Percentiles rank a stretch among this genome's conserved stretches.
Evolutionary conservation across 139 green algal species (phyloP).

Genomic region (Chlorella sp.): DNA sequence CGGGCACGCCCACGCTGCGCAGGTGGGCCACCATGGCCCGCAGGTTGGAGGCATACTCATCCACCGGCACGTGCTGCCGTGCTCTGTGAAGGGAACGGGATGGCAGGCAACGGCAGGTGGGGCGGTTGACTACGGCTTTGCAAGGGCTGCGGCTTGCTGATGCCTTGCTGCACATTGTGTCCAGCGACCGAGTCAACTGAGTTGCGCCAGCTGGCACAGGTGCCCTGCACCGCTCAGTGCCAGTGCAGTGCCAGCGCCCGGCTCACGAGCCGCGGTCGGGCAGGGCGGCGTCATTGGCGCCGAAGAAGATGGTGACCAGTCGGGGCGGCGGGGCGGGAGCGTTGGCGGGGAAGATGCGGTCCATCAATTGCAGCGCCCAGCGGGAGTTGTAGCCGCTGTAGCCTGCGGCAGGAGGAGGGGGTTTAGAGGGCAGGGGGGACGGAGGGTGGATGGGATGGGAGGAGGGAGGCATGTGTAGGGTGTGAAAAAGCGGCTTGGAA

Average conservation of each 20-base stretch:
- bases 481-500: not conserved
- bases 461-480: too few relatives aligned
- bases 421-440: not conserved
- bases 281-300: slow-evolving; percentile 91
- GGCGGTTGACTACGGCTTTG: not conserved
- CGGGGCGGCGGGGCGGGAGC: not conserved
- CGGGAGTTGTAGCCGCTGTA: slow-evolving; percentile 91
- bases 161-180: not conserved
- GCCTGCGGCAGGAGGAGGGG: slow-evolving; percentile 10
- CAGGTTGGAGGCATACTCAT: slow-evolving; percentile 76
- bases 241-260: not conserved
- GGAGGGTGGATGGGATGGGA: too few relatives aligned
- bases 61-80: slow-evolving; percentile 87
- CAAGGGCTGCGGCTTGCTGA: not conserved
- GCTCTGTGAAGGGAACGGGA: slow-evolving; percentile 42
- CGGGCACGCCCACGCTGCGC: slow-evolving; percentile 27
- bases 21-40: slow-evolving; percentile 59
- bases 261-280: slow-evolving; percentile 58
- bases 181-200: not conserved
- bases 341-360: slow-evolving; percentile 56
- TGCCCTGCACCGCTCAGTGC: not conserved
- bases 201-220: too few relatives aligned
- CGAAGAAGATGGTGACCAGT: slow-evolving; percentile 88
- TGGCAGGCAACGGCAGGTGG: not conserved
- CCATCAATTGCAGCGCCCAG: slow-evolving; percentile 74